phyloP scores from a whole-genome alignment of 1,139 yeast species.

The Taphrina wiesneri region DNA sequence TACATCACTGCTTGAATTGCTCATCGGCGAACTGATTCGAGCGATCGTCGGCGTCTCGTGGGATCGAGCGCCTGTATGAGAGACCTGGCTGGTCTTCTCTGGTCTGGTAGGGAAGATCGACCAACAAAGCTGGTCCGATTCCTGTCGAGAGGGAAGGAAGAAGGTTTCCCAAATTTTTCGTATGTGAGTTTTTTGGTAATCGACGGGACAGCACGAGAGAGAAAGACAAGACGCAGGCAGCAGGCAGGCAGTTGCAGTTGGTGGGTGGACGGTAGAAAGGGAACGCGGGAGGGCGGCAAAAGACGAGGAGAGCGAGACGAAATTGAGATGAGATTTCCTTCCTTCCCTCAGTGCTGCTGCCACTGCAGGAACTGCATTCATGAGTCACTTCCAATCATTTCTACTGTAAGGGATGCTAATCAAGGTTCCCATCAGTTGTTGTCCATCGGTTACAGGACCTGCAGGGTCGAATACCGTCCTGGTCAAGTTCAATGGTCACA shows the following conservation, averaged over 20 bases:
- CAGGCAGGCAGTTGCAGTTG: background rate
- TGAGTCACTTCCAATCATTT: no score
- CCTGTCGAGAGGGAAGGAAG: background rate
- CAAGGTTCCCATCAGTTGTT: no score
- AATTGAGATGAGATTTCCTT: no score
- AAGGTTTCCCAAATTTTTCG: slow-evolving; percentile 1
- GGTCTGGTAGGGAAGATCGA: slow-evolving; percentile 17
- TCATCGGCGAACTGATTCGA: slow-evolving; percentile 25
- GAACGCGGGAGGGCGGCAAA: background rate
- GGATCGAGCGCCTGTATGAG: slow-evolving; percentile 10
- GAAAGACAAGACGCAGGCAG: background rate
- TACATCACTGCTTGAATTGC: slow-evolving; percentile 24
- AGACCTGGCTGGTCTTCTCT: slow-evolving; percentile 24
- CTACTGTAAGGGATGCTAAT: no score
- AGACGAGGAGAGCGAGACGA: background rate
- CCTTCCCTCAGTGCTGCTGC: background rate
- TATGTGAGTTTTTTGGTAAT: slow-evolving; percentile 1
- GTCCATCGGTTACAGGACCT: no score
- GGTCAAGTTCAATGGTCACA: no score
- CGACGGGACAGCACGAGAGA: background rate
- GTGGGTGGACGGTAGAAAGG: background rate
- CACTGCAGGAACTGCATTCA: no score
- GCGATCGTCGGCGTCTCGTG: slow-evolving; percentile 15
- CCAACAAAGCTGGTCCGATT: slow-evolving; percentile 18
- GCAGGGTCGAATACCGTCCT: no score